Percentiles rank a stretch among this genome's conserved stretches.
These are phyloP conservation scores for Phaeolepiota aurea DNA, from an alignment of 768 basidiomycete species.

Conservation along the genomic window DNA sequence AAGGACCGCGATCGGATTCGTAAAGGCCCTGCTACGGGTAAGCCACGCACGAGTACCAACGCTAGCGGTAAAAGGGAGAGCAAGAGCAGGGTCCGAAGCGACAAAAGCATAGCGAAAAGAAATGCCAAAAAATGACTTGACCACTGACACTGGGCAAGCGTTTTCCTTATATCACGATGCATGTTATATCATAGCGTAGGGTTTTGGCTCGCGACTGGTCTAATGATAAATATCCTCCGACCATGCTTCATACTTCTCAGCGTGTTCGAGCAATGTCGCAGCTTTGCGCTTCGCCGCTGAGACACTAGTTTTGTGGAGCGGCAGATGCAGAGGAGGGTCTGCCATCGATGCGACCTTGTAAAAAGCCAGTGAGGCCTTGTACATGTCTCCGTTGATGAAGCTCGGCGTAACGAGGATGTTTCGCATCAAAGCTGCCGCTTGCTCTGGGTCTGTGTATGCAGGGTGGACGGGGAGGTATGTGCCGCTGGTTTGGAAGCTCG, in stretches of 20 bases:
- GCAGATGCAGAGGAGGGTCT: slow-evolving; percentile 6
- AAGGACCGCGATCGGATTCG: slow-evolving; percentile 42
- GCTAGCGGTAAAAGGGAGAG: slow-evolving; percentile 23
- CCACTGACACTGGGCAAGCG: no score
- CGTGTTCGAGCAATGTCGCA: background rate
- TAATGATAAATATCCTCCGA: slow-evolving; percentile 1
- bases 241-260: slow-evolving; percentile 3
- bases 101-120: slow-evolving; percentile 40
- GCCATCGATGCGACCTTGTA: slow-evolving; percentile 4
- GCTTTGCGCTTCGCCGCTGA: background rate
- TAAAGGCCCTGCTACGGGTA: slow-evolving; percentile 20
- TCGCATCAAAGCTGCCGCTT: slow-evolving; percentile 1
- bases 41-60: slow-evolving; percentile 16
- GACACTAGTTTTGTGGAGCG: background rate
- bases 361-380: slow-evolving; percentile 4
- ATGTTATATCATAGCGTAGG: no score
- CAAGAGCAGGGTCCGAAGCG: slow-evolving; percentile 33
- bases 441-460: slow-evolving; percentile 9
- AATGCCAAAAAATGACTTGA: slow-evolving; percentile 50
- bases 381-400: slow-evolving; percentile 5
- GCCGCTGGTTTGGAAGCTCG: slow-evolving; percentile 7
- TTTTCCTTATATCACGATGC: no score
- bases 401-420: background rate
- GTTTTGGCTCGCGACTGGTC: no score
- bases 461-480: slow-evolving; percentile 8